Evolutionary conservation across 192 early-diverging fungal species (phyloP).

Genomic region (Umbelopsis sp.): DNA sequence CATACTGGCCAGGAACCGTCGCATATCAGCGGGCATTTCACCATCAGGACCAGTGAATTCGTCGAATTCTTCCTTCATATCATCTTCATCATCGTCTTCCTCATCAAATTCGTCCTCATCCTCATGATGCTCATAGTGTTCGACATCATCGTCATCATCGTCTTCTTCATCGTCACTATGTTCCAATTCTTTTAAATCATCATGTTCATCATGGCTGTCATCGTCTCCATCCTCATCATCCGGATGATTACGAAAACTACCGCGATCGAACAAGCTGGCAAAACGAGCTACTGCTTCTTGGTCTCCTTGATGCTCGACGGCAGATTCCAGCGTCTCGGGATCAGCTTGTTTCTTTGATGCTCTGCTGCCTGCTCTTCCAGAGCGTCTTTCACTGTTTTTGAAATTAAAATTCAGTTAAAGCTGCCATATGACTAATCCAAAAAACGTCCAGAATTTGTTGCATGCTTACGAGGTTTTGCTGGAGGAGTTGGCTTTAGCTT

Average conservation of each 20-base stretch:
- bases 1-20: conserved; percentile 31
- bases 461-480: background rate
- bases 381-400: background rate
- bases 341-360: conserved; percentile 25
- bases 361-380: conserved; percentile 4
- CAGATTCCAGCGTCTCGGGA: background rate
- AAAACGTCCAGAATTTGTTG: background rate
- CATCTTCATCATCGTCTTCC: conserved; percentile 35
- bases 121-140: conserved; percentile 36
- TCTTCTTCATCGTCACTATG: conserved; percentile 34
- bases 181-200: conserved; percentile 35
- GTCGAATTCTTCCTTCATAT: conserved; percentile 41
- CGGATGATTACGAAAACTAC: background rate
- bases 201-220: conserved; percentile 22
- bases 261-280: conserved; percentile 1
- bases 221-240: conserved; percentile 37
- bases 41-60: conserved; percentile 20
- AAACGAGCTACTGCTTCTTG: background rate
- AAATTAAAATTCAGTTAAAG: background rate
- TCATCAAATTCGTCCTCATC: conserved; percentile 45
- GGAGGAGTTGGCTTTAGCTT: conserved; percentile 5
- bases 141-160: conserved; percentile 27
- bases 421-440: background rate
- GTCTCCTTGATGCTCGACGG: background rate
- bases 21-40: conserved; percentile 21